Conservation (phyloP, 805 yeast species). For the Clavispora vitiphila region DNA sequence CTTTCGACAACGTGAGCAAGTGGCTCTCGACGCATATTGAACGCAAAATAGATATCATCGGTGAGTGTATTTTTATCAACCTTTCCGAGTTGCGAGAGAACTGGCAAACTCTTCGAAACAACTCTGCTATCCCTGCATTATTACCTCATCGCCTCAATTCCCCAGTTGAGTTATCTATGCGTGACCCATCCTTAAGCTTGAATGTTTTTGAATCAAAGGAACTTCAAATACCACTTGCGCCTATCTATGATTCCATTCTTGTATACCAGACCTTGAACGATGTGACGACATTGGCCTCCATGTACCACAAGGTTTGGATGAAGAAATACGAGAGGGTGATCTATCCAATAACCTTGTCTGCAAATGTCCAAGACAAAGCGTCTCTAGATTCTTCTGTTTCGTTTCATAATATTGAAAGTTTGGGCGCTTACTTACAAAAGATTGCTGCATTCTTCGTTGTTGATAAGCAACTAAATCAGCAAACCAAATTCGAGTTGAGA, state of each 20-base stretch:
- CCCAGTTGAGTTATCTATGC: conserved; percentile 73
- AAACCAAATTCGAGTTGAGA: conserved; percentile 62
- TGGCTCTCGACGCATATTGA: conserved; percentile 61
- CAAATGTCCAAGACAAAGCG: conserved; percentile 21
- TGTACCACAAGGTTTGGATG: conserved; percentile 66
- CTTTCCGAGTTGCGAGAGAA: conserved; percentile 51
- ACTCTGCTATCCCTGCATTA: conserved; percentile 36
- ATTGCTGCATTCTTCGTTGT: conserved; percentile 72
- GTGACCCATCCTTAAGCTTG: conserved; percentile 50
- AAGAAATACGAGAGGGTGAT: conserved; percentile 67
- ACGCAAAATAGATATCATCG: conserved; percentile 53
- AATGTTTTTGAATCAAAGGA: conserved; percentile 43
- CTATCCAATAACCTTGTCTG: conserved; percentile 49
- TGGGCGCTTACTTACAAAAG: conserved; percentile 54
- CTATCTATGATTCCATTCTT: conserved; percentile 75
- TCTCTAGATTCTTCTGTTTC: conserved; percentile 26
- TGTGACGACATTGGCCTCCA: conserved; percentile 52
- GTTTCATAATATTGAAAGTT: conserved; percentile 26
- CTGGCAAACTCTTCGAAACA: conserved; percentile 50
- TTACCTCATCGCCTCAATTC: conserved; percentile 70
- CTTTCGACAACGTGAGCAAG: conserved; percentile 58
- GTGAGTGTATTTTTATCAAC: conserved; percentile 51
- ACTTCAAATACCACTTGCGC: conserved; percentile 52
- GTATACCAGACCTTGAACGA: conserved; percentile 75
- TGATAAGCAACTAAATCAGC: conserved; percentile 62